A percentile compares a stretch with the other conserved stretches of the same genome.
These are phyloP conservation scores for Rhodotorula babjevae DNA, from an alignment of 768 basidiomycete genomes.

Conservation along the genomic window DNA sequence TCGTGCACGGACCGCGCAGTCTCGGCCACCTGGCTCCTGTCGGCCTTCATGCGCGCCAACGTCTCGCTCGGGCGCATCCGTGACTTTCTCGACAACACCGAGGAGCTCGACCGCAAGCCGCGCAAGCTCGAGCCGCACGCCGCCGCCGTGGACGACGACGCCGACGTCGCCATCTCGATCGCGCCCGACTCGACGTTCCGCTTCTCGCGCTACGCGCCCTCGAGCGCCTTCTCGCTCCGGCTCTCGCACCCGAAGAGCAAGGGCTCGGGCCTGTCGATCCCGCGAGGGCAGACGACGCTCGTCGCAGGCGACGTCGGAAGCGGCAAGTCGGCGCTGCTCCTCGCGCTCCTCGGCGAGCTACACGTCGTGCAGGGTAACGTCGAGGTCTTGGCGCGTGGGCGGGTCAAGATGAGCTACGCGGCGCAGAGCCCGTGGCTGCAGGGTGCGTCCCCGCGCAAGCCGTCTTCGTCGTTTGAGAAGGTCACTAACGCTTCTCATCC, in stretches of 20 bases:
- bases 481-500: neutral
- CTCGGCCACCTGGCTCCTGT: slow-evolving; percentile 32
- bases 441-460: slow-evolving; percentile 3
- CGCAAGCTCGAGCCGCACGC: neutral
- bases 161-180: slow-evolving; percentile 11
- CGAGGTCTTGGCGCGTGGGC: neutral
- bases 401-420: slow-evolving; percentile 55
- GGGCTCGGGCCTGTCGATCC: slow-evolving; percentile 53
- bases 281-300: slow-evolving; percentile 58
- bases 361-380: slow-evolving; percentile 32
- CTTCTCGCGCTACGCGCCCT: slow-evolving; percentile 18
- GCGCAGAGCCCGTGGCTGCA: slow-evolving; percentile 64
- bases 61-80: slow-evolving; percentile 46
- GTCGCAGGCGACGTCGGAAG: slow-evolving; percentile 30
- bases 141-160: neutral
- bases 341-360: slow-evolving; percentile 42
- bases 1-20: neutral
- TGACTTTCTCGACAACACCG: slow-evolving; percentile 46
- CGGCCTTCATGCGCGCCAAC: slow-evolving; percentile 38
- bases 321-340: slow-evolving; percentile 32
- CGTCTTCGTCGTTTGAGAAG: neutral
- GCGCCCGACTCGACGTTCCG: slow-evolving; percentile 12
- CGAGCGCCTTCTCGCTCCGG: slow-evolving; percentile 2
- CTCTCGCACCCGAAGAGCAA: slow-evolving; percentile 49
- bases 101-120: slow-evolving; percentile 44